Base-by-base conservation (phyloP, 306 rosid species). In the Glycine soja region DNA sequence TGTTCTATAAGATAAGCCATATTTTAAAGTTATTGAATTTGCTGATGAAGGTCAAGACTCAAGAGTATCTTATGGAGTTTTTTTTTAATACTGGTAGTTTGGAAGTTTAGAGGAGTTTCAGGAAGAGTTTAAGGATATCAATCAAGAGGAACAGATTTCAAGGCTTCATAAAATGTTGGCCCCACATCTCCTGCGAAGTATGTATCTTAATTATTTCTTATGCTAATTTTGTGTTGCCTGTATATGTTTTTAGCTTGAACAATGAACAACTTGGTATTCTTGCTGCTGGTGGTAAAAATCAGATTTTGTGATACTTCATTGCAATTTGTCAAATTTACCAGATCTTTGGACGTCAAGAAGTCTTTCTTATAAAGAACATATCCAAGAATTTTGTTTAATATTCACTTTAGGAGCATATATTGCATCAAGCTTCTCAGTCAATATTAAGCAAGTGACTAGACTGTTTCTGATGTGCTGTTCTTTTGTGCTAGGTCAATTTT, bases 121-220 rank as follows among this genome's bases (percentile, higher is more conserved):
- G 86, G 98, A 95, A 83, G 99, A 95, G 88, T 96, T 93, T 85
- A 92, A 70, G 88, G 99, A 96, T 88, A 96, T 96, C 68, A 96
- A 93, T 90, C 99, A 96, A 88, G 99, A 96, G 86, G 97, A 93
- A 79, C 98, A 96, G 88, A 84, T 96, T 68, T 93, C 94, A 71
- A 89, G 98, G 90, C 99, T 96, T 79, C 99, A 96, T 82, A 92
- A 85, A 82, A 96, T 96, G 97, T 79, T 96, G 90, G 99, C 98
- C 64, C 99, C 98, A 2, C 99, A 96, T 82, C 99, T 96, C 48
- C 89, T 96, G 51, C 85, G 99, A 88, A 92, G 99, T 95, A 93
- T 76, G 70, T 42, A 83, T 77, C 85, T 79, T 7, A 42, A 42
- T 42, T 42, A 42, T 73, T 65, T 53, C 42, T 52, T 67, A 4